Base-by-base conservation (phyloP, 148 eudicot genomes). In the Spergularia marina region DNA sequence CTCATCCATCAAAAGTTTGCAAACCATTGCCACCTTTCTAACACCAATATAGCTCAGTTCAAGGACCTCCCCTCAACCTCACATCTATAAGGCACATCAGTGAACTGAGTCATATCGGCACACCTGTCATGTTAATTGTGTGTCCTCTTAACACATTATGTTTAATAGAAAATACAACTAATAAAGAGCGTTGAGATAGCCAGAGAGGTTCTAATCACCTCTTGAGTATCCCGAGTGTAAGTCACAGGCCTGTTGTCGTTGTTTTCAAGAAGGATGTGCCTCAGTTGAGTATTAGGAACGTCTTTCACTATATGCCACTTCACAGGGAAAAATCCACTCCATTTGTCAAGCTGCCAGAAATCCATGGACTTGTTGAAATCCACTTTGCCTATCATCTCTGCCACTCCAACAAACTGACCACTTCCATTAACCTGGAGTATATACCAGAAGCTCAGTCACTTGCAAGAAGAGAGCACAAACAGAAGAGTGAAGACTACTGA, bases 341-440 rank as follows among this genome's bases (percentile, higher is more conserved):
- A 94, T 86, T 92, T 90, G 74, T 92, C 98, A 74, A 84, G 87
- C 88, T 94, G 98, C 98, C 98, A 94, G 80, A 94, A 94, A 75
- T 90, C 92, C 96, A 90, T 94, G 51, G 72, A 83, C 78, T 92
- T 94, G 18, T 83, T 74, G 74, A 87, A 94, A 74, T 94, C 97
- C 20, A 94, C 92, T 21, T 78, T 84, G 39, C 97, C 98, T 39
- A 73, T 58, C 98, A 94, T 94, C 90, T 94, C 97, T 70, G 97
- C 96, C n/a, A 94, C 80, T 74, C 98, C 98, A 60, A 92, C 83
- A 85, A 92, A 94, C 76, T 94, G 97, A 59, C 98, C 98, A 81
- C 98, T 94, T 69, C 87, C 91, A 78, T 94, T 94, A 55, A 94
- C 98, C 98, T 94, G 82, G 66, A 78, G 36, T 51, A 34, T n/a